phyloP scores from a whole-genome alignment of 306 rosid species.

The Betula pendula region DNA sequence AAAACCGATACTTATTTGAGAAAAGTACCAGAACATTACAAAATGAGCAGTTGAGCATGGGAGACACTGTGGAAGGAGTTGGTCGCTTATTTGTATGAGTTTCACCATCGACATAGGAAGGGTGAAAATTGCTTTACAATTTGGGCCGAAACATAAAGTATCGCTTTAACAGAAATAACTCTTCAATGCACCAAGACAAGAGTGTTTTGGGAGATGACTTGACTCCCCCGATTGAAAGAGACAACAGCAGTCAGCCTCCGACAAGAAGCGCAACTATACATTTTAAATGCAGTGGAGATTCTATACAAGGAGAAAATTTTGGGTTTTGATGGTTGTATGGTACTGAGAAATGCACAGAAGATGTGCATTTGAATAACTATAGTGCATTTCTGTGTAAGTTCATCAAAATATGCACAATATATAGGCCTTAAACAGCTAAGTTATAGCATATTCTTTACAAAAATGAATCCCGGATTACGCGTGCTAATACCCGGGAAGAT shows the following conservation, averaged over 20 bases:
- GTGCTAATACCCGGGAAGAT: slow-evolving; percentile 88
- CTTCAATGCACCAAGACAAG: background rate
- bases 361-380: slow-evolving; percentile 16
- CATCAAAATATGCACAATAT: slow-evolving; percentile 37
- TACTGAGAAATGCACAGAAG: slow-evolving; percentile 19
- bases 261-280: background rate
- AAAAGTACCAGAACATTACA: too few species aligned
- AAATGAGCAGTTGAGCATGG: too few species aligned
- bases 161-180: background rate
- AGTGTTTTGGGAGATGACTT: background rate
- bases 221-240: background rate
- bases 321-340: background rate
- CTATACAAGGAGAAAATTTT: slow-evolving; percentile 20
- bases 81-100: too few species aligned
- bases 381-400: slow-evolving; percentile 24
- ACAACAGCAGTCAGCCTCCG: slow-evolving; percentile 2
- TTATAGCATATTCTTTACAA: slow-evolving; percentile 38
- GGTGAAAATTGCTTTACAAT: too few species aligned
- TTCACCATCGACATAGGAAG: too few species aligned
- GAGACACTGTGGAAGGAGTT: too few species aligned
- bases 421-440: slow-evolving; percentile 24
- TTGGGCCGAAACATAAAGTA: too few species aligned
- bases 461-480: slow-evolving; percentile 77
- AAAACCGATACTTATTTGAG: too few species aligned
- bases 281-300: slow-evolving; percentile 4